These are phyloP conservation scores for Wickerhamomyces xylosicus DNA, from an alignment of 805 yeast species.

Conservation along the genomic window DNA sequence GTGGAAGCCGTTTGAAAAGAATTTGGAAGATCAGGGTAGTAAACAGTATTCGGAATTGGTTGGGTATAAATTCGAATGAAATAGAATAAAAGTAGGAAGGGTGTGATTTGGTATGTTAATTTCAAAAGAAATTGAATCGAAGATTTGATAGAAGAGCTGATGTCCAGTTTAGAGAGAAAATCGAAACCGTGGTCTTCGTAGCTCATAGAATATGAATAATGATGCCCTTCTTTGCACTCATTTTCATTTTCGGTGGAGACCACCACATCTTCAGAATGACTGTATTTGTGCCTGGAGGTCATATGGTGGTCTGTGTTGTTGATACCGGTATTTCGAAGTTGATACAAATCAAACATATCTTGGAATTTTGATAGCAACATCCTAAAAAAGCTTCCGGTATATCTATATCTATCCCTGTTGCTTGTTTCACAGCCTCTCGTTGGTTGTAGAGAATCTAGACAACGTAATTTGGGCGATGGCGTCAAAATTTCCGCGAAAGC, in stretches of 20 bases:
- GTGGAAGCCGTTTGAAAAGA: conserved; percentile 18
- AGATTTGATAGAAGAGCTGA: not conserved
- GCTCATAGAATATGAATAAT: not conserved
- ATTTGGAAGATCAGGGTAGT: conserved; percentile 26
- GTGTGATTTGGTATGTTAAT: conserved; percentile 5
- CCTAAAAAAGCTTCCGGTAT: too few species aligned
- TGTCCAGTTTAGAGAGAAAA: not conserved
- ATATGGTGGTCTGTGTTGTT: not conserved
- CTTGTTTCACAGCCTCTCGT: too few species aligned
- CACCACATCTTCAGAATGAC: not conserved
- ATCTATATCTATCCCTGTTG: too few species aligned
- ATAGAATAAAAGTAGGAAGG: conserved; percentile 8
- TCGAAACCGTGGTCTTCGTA: not conserved
- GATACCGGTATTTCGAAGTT: not conserved
- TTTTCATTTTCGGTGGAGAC: not conserved
- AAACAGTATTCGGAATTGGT: conserved; percentile 8
- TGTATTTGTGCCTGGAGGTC: conserved; percentile 1
- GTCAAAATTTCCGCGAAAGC: too few species aligned
- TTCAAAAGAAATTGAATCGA: not conserved
- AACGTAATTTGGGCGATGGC: too few species aligned
- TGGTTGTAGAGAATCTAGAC: too few species aligned
- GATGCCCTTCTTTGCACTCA: too few species aligned
- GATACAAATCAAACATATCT: not conserved
- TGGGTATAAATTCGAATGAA: conserved; percentile 7
- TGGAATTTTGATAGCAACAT: too few species aligned